Conservation (phyloP, 1,284 basidiomycete species). For the Fomitopsis pinicola region DNA sequence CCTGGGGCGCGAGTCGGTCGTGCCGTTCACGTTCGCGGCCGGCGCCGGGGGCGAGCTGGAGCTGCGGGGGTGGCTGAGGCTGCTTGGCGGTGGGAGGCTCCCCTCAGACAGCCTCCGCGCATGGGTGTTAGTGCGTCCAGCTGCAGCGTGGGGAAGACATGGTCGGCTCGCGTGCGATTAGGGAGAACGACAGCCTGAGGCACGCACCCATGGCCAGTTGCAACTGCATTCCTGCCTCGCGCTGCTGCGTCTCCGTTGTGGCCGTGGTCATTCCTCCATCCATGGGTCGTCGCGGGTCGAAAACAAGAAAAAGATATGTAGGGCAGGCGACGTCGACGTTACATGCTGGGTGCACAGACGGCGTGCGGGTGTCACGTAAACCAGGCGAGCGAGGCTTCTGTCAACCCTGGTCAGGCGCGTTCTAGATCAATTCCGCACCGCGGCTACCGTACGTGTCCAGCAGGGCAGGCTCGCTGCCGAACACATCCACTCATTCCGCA, state of each 20-base stretch:
- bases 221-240: background rate
- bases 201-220: background rate
- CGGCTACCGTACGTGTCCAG: too few species aligned
- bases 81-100: background rate
- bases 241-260: background rate
- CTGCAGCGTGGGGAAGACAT: conserved; percentile 1
- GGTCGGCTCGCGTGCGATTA: background rate
- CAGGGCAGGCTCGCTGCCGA: too few species aligned
- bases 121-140: background rate
- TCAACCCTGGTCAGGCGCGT: background rate
- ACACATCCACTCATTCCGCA: too few species aligned
- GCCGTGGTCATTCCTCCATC: conserved; percentile 6
- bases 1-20: background rate
- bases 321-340: background rate
- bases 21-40: conserved; percentile 5
- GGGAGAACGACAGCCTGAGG: background rate
- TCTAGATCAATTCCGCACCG: background rate
- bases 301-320: background rate
- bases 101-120: background rate
- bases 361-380: background rate
- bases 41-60: background rate
- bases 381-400: background rate
- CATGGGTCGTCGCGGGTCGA: conserved; percentile 2
- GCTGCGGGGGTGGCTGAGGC: background rate
- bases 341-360: background rate